A percentile compares a stretch with the other conserved stretches of the same genome.
Evolutionary conservation across 2,329 filamentous ascomycete species (phyloP).

Genomic region (Lachnellula hyalina): DNA sequence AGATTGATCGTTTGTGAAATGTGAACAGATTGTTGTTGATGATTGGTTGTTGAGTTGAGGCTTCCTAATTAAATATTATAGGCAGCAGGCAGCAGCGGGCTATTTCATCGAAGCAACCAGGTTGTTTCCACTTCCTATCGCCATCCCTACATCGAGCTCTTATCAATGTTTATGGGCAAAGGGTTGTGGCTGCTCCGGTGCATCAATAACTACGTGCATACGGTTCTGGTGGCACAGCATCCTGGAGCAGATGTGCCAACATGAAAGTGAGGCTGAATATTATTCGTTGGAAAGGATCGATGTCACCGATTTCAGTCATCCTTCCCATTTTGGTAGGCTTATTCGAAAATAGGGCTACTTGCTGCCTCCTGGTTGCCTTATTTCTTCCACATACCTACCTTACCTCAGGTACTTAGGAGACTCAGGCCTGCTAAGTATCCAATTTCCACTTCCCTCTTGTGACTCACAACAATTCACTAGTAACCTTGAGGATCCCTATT

Average conservation of each 20-base stretch:
- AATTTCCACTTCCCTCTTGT: conserved; percentile 8
- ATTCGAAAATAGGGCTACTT: conserved; percentile 11
- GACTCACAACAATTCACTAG: conserved; percentile 17
- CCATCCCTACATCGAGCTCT: not conserved
- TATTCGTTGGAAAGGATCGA: not conserved
- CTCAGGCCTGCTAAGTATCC: conserved; percentile 11
- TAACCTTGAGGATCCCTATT: not conserved
- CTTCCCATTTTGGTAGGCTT: not conserved
- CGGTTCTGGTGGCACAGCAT: not conserved
- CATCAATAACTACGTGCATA: not conserved
- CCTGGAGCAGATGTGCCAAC: too few species aligned
- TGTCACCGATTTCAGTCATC: not conserved
- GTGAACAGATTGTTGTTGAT: conserved; percentile 7
- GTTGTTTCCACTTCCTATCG: not conserved
- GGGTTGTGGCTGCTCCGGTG: not conserved
- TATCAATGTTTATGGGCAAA: not conserved
- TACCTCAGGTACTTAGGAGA: conserved; percentile 9
- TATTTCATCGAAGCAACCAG: not conserved
- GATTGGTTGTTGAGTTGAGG: conserved; percentile 3
- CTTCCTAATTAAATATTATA: conserved; percentile 10
- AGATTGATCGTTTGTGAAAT: conserved; percentile 12
- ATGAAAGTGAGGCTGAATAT: not conserved
- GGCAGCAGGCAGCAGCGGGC: conserved; percentile 12
- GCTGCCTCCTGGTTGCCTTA: conserved; percentile 21
- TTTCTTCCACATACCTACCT: not conserved